Conservation (phyloP, 1,284 basidiomycete species). For the Naganishia albida region DNA sequence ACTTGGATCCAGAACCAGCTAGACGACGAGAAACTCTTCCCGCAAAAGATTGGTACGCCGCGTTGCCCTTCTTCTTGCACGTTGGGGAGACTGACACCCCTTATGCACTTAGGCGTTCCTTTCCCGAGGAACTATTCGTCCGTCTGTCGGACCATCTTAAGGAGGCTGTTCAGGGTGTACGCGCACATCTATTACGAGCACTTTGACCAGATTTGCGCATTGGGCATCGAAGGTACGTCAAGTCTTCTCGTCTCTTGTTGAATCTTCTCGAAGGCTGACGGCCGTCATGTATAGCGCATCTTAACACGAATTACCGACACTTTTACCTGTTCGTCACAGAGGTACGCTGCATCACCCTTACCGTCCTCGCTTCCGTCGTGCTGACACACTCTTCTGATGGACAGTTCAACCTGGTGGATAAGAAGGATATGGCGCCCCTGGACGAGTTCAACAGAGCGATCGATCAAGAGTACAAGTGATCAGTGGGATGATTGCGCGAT, state of each 20-base stretch:
- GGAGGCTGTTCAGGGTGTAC: conserved; percentile 93
- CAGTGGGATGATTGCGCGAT: neutral
- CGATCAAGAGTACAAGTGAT: conserved; percentile 71
- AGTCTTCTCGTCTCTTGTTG: too few species aligned
- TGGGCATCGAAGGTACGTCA: conserved; percentile 88
- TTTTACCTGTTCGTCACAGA: conserved; percentile 97
- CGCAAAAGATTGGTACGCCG: conserved; percentile 81
- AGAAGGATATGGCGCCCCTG: conserved; percentile 92
- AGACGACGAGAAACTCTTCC: conserved; percentile 91
- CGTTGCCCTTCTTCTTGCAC: neutral
- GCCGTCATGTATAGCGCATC: conserved; percentile 68
- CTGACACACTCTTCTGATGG: conserved; percentile 9
- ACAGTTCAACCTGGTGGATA: conserved; percentile 94
- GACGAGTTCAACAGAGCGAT: conserved; percentile 97
- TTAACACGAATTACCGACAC: conserved; percentile 98
- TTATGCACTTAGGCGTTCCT: conserved; percentile 66
- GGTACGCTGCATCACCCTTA: conserved; percentile 56
- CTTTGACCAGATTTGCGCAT: conserved; percentile 97
- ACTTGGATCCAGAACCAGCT: conserved; percentile 94
- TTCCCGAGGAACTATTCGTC: conserved; percentile 90
- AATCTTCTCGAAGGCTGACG: neutral
- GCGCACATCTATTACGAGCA: conserved; percentile 99
- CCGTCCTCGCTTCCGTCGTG: neutral
- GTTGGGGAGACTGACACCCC: neutral
- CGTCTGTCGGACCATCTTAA: conserved; percentile 87